Percentiles rank a stretch among this genome's conserved stretches.
Evolutionary conservation across 805 yeast species (phyloP).

Genomic region (Hanseniaspora lachancei): DNA sequence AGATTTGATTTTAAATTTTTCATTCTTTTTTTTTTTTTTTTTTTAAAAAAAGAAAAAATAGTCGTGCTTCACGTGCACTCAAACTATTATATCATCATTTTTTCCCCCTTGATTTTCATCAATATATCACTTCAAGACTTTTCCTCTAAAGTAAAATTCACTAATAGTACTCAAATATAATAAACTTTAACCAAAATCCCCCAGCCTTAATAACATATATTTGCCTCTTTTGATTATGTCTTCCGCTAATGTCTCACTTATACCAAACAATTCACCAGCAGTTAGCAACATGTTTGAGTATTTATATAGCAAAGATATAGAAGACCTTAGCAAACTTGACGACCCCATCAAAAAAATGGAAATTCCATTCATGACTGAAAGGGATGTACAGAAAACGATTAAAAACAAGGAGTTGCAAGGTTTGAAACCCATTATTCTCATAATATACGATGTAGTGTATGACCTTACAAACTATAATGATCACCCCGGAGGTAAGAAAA

Average conservation of each 20-base stretch:
- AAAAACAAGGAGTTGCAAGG: slow-evolving; percentile 15
- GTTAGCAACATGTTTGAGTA: slow-evolving; percentile 6
- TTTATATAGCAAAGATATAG: neutral
- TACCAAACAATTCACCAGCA: neutral
- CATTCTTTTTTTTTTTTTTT: too few species aligned
- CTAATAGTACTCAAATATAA: neutral
- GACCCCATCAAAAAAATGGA: neutral
- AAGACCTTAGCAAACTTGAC: neutral
- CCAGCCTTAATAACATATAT: neutral
- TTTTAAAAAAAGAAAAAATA: too few species aligned
- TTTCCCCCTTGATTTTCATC: neutral
- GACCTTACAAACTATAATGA: slow-evolving; percentile 18
- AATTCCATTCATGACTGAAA: slow-evolving; percentile 1
- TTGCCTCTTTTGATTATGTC: neutral
- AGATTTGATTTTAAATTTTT: too few species aligned
- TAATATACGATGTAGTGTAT: slow-evolving; percentile 20
- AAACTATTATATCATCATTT: neutral
- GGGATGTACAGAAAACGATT: slow-evolving; percentile 16
- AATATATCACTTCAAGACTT: too few species aligned
- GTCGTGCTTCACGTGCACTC: too few species aligned
- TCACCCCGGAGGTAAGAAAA: slow-evolving; percentile 22
- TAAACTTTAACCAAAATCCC: neutral
- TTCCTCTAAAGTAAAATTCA: too few species aligned
- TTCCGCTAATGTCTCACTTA: neutral
- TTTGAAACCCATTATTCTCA: slow-evolving; percentile 13